Base-by-base conservation (phyloP, 1,139 yeast species). In the Protomyces arabidopsidicola region DNA sequence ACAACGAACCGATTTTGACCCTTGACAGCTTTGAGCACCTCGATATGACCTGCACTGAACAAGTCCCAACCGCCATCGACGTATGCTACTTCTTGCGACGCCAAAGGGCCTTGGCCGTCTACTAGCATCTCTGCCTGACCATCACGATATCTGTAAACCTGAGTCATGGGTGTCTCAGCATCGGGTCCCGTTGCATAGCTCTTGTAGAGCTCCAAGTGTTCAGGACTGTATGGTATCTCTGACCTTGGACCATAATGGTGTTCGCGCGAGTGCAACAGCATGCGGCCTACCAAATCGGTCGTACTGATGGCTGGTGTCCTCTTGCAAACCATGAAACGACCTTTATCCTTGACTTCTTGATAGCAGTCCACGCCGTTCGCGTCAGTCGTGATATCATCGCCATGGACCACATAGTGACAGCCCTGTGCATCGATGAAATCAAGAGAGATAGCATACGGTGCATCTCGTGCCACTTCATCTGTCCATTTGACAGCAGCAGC, bases 381-480 rank as follows among this genome's bases (percentile, higher is more conserved):
- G 75, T 93, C 98, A 0, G 97, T 88, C 35, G 98, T 93, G 70
- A 93, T 90, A 72, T 93, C 98, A 75, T 93, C 98, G 4, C 98
- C 98, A 74, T 93, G 98, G 12, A 93, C 97, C 20, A 93, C 98
- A 72, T 86, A 93, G 70, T 83, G 77, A 76, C 98, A 93, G 8
- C 83, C 84, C 72, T 83, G 83, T 45, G 78, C 70, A 70, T 87
- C 90, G 90, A 91, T 83, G 67, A 88, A 86, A 55, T 76, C 77
- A 0, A 96, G 95, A 69, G 87, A 89, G 0, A 98, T 93, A n/a
- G 91, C 98, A 72, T 93, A 93, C 1, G 98, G 98, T 0, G 98
- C 97, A 67, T 82, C 79, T 0, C 86, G 81, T 20, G 93, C 82
- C 1, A 89, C 84, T 63, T 77, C 74, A 3, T 95, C 86, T 62